Evolutionary conservation across 306 rosid species (phyloP).

Genomic region (Quercus mongolica): DNA sequence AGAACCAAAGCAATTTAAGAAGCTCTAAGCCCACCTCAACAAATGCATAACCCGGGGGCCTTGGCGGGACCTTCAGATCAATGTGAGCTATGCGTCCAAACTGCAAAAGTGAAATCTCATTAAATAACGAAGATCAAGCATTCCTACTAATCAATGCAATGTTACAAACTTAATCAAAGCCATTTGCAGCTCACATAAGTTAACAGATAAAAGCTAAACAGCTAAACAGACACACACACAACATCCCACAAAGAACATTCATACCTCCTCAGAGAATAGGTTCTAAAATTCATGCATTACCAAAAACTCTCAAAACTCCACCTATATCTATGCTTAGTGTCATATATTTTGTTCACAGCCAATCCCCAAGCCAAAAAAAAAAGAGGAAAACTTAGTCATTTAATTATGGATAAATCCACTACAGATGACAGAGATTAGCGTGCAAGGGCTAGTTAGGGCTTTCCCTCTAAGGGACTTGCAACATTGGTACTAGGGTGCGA

Average conservation of each 20-base stretch:
- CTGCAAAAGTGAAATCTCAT: slow-evolving; percentile 33
- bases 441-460: no score
- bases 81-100: slow-evolving; percentile 89
- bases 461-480: no score
- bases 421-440: no score
- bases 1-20: neutral
- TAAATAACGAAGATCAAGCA: slow-evolving; percentile 7
- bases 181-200: neutral
- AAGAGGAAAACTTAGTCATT: no score
- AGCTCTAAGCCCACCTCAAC: slow-evolving; percentile 68
- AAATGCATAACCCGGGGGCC: slow-evolving; percentile 99
- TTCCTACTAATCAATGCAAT: neutral
- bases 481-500: no score
- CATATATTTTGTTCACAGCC: no score
- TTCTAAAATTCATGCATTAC: neutral
- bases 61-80: slow-evolving; percentile 97
- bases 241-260: neutral
- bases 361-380: no score
- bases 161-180: neutral
- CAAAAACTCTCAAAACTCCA: neutral
- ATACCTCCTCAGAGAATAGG: neutral
- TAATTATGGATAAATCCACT: no score
- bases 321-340: no score
- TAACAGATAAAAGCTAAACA: neutral
- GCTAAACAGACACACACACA: no score